Conservation (phyloP, 208 protist genomes). For the Acanthamoeba sp. region DNA sequence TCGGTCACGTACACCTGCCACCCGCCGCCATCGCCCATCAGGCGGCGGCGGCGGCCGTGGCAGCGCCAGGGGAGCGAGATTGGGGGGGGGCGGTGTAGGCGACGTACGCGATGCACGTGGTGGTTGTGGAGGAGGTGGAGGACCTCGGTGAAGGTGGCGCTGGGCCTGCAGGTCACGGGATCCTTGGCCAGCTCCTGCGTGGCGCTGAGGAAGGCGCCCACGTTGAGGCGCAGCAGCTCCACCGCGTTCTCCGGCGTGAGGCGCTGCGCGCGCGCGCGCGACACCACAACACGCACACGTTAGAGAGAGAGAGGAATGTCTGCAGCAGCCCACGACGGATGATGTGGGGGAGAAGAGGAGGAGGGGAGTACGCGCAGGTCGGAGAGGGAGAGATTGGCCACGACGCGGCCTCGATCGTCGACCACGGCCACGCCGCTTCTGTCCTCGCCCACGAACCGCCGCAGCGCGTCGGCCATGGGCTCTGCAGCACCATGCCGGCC, state of each 20-base stretch:
- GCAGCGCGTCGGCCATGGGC: not conserved
- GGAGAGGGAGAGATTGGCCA: constrained; percentile 37
- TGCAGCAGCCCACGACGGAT: too few species aligned
- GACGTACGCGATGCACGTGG: not conserved
- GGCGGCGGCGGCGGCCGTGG: too few species aligned
- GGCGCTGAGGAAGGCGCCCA: not conserved
- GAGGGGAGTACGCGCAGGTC: not conserved
- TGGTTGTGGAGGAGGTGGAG: not conserved
- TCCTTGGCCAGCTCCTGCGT: constrained; percentile 28
- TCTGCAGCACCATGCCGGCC: not conserved
- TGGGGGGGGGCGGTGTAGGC: not conserved
- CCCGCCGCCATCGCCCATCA: not conserved
- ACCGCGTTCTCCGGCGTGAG: constrained; percentile 1
- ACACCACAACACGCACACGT: not conserved
- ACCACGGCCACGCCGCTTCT: not conserved
- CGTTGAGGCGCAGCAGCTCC: not conserved
- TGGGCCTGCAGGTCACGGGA: not conserved
- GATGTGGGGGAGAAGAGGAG: not conserved
- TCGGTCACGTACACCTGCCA: constrained; percentile 1
- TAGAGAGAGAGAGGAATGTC: not conserved
- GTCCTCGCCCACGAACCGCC: not conserved
- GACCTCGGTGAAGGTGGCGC: not conserved
- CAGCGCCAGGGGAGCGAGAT: not conserved
- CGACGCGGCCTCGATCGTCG: not conserved
- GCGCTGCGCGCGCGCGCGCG: not conserved